Percentiles rank a stretch among this genome's conserved stretches.
Evolutionary conservation across 176 grass and related monocot genomes (phyloP).

Genomic region (Phoenix dactylifera): DNA sequence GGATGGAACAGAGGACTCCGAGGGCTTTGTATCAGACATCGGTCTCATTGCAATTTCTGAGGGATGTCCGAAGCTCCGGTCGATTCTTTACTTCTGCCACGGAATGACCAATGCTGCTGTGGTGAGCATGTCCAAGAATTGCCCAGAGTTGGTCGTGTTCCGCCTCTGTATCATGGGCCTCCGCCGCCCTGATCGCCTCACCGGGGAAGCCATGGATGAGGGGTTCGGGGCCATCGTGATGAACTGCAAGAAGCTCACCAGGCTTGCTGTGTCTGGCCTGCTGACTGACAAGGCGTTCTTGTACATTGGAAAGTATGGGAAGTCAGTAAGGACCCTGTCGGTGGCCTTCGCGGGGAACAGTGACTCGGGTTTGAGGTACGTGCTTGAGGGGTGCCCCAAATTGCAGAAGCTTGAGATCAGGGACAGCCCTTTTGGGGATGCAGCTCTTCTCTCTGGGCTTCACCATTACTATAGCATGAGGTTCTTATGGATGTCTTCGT

Average conservation of each 20-base stretch:
- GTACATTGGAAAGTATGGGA: slow-evolving; percentile 73
- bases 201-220: slow-evolving; percentile 69
- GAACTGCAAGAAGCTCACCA: slow-evolving; percentile 81
- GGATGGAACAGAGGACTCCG: slow-evolving; percentile 54
- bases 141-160: slow-evolving; percentile 70
- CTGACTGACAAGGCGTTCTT: slow-evolving; percentile 79
- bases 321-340: slow-evolving; percentile 70
- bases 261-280: slow-evolving; percentile 75
- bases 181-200: slow-evolving; percentile 51
- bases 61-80: slow-evolving; percentile 59
- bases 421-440: slow-evolving; percentile 77
- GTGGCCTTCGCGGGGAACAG: slow-evolving; percentile 78
- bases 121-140: slow-evolving; percentile 60
- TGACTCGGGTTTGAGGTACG: slow-evolving; percentile 49
- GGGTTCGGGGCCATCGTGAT: slow-evolving; percentile 81
- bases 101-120: slow-evolving; percentile 85
- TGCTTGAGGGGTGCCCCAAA: slow-evolving; percentile 71
- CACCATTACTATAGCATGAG: slow-evolving; percentile 88
- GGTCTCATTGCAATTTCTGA: slow-evolving; percentile 63
- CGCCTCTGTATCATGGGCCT: slow-evolving; percentile 90
- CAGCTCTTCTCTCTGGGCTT: slow-evolving; percentile 60
- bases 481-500: slow-evolving; percentile 86
- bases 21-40: slow-evolving; percentile 60
- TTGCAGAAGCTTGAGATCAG: slow-evolving; percentile 98
- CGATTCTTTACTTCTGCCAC: slow-evolving; percentile 91